Conservation (phyloP, 225 moss, liverwort and hornwort species). For the Marchantia polymorpha region DNA sequence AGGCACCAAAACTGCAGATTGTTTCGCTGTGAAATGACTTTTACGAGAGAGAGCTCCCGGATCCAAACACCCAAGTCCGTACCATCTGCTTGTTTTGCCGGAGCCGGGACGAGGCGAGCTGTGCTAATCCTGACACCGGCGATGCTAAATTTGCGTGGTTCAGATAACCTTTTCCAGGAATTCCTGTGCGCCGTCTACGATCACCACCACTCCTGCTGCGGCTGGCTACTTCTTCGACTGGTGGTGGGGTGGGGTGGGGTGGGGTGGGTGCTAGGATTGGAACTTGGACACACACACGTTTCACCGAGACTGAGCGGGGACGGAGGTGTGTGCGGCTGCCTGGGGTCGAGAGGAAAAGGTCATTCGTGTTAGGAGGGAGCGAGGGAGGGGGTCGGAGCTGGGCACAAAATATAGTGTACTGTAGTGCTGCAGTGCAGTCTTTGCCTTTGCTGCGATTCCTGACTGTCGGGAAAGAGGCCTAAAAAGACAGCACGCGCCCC, state of each 20-base stretch:
- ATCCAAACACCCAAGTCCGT: neutral
- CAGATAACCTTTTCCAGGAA: neutral
- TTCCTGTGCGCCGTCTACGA: neutral
- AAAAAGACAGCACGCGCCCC: constrained; percentile 8
- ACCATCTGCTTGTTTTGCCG: neutral
- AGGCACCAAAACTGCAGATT: neutral
- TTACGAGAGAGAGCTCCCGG: neutral
- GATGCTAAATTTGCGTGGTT: neutral
- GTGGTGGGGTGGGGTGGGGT: neutral
- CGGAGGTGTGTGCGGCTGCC: too few relatives aligned
- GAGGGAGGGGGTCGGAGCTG: too few relatives aligned
- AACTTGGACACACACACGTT: neutral
- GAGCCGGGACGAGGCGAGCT: neutral
- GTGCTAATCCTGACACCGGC: neutral
- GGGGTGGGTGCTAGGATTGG: neutral
- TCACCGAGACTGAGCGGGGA: too few relatives aligned
- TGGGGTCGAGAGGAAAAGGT: too few relatives aligned
- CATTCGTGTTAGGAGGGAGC: too few relatives aligned
- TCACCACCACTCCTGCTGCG: too few relatives aligned
- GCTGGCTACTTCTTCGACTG: neutral
- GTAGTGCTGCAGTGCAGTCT: neutral
- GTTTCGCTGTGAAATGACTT: neutral
- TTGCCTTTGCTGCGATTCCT: constrained; percentile 13
- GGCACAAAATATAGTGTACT: constrained; percentile 6
- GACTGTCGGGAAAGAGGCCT: constrained; percentile 17